Base-by-base conservation (phyloP, 257 asterid species). In the Schizonepeta tenuifolia region DNA sequence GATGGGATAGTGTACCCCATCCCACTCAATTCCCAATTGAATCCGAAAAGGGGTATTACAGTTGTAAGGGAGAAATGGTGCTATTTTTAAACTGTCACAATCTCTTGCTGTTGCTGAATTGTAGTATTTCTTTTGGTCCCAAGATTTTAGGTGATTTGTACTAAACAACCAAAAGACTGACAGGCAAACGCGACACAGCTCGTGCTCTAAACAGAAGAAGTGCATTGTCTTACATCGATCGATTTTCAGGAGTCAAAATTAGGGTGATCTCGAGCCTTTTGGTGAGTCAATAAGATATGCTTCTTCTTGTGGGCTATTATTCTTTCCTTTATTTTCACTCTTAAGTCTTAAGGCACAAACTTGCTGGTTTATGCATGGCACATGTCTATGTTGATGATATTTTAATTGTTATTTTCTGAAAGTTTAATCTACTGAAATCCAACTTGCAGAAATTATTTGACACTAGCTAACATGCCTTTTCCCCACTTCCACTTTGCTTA, bases 1-100 rank as follows among this genome's bases (percentile, higher is more conserved):
- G 66, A 71, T 72, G 69, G 78, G 87, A 80, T 86, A 81, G 69
- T 56, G 62, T 40, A 78, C 82, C 85, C 82, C 85, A 57, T 79
- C 84, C 77, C 82, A 81, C 77, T 76, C 75, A 82, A 57, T 26
- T 44, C 62, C 71, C 74, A 75, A 51, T 77, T 70, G 84, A 70
- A 78, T 54, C 80, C 78, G 78, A 79, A 77, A 55, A 71, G 56
- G 71, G 58, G 43, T 50, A 24, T 77, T 70, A 76, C 60, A 74
- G 67, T 53, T 40, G 73, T 49, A 75, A 51, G 61, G 26, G 49
- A 38, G 57, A 54, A 75, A 61, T 17, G 20, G 61, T 67, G 71
- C 46, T 78, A 67, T 77, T 74, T 59, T 35, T 53, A 74, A 74
- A 41, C 20, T 36, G 79, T 81, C 78, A 70, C 65, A 75, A 65